A percentile compares a stretch with the other conserved stretches of the same genome.
phyloP scores from a whole-genome alignment of 2,329 filamentous ascomycete species.

The Neonectria sp. region DNA sequence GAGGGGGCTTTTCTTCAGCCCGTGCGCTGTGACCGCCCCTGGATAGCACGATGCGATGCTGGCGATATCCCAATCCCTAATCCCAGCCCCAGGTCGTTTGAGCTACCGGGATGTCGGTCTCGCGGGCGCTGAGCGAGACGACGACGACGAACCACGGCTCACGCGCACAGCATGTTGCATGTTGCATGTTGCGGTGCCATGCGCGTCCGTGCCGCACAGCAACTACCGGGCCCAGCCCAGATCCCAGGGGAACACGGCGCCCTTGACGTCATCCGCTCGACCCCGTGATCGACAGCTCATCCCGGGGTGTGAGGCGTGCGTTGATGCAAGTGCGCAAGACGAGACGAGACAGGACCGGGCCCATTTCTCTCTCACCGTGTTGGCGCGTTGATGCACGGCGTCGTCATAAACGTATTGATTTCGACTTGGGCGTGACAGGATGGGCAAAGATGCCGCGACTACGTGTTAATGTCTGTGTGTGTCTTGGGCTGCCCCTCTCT shows the following conservation, averaged over 20 bases:
- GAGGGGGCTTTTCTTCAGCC: slow-evolving; percentile 14
- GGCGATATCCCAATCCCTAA: not conserved
- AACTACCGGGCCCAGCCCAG: not conserved
- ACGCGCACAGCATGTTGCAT: not conserved
- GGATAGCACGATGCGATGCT: slow-evolving; percentile 4
- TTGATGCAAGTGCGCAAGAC: not conserved
- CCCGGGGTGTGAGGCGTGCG: not conserved
- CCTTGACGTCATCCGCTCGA: not conserved
- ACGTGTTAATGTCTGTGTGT: not conserved
- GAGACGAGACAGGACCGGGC: not conserved
- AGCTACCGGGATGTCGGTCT: slow-evolving; percentile 19
- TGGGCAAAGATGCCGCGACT: not conserved
- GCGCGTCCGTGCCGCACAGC: not conserved
- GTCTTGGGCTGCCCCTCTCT: slow-evolving; percentile 6
- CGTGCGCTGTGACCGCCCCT: slow-evolving; percentile 33
- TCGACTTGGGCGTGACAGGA: slow-evolving; percentile 6
- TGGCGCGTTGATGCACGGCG: slow-evolving; percentile 12
- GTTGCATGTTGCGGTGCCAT: not conserved
- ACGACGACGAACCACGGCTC: slow-evolving; percentile 7
- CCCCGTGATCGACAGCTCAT: not conserved
- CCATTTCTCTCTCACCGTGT: not conserved
- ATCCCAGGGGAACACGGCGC: not conserved
- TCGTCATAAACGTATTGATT: slow-evolving; percentile 18
- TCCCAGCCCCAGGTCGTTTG: not conserved
- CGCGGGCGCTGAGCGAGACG: slow-evolving; percentile 14